Percentiles rank a stretch among this genome's conserved stretches.
Evolutionary conservation across 305 asterid species (phyloP).

Genomic region (Fraxinus angustifolia): DNA sequence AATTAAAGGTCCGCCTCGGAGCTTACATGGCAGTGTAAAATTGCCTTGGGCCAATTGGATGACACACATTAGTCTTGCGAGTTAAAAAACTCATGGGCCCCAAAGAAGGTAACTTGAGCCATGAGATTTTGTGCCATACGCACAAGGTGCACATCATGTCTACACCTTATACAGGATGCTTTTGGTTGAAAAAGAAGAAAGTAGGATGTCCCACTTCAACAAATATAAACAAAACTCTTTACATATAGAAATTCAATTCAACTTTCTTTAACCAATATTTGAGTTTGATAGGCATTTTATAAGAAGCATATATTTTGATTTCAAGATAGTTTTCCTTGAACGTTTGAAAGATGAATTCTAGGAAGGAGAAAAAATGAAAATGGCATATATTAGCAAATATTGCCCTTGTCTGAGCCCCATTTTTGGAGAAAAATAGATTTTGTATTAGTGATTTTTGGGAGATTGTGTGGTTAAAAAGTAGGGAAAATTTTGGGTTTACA

Average conservation of each 20-base stretch:
- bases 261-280: background rate
- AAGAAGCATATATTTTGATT: background rate
- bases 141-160: background rate
- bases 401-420: background rate
- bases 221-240: conserved; percentile 3
- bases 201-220: conserved; percentile 2
- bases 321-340: background rate
- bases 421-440: background rate
- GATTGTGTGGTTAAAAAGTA: background rate
- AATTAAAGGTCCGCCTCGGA: background rate
- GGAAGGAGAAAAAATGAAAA: background rate
- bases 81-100: background rate
- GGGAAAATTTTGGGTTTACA: background rate
- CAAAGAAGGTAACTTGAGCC: background rate
- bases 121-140: background rate
- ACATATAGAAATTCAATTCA: background rate
- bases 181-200: background rate
- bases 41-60: background rate
- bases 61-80: background rate
- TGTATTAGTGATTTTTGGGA: background rate
- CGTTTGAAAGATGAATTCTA: background rate
- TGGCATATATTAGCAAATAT: background rate
- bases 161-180: background rate
- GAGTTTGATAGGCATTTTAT: background rate
- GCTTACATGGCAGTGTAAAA: background rate